Conservation (phyloP, 257 asterid genomes). For the Pogostemon cablin region DNA sequence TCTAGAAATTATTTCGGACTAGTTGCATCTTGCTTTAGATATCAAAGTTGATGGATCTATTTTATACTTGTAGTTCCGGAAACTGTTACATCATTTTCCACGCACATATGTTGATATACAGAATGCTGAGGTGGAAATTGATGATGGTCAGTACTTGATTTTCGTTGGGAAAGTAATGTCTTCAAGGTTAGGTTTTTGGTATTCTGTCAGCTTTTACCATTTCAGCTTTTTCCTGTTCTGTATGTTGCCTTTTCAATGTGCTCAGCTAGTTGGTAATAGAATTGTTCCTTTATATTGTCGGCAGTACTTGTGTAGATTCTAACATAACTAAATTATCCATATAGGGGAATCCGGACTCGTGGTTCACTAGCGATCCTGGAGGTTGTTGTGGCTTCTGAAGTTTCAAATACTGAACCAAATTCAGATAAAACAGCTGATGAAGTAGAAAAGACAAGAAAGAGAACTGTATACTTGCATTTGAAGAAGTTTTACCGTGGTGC, state of each 20-base stretch:
- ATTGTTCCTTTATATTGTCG: constrained; percentile 19
- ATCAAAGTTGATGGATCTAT: constrained; percentile 39
- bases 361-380: constrained; percentile 79
- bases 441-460: constrained; percentile 43
- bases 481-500: constrained; percentile 92
- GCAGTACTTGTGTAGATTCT: constrained; percentile 12
- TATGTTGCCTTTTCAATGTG: constrained; percentile 21
- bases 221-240: neutral
- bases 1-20: constrained; percentile 21
- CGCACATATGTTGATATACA: constrained; percentile 93
- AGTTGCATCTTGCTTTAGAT: constrained; percentile 24
- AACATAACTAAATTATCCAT: constrained; percentile 3
- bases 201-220: neutral
- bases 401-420: constrained; percentile 48
- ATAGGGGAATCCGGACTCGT: constrained; percentile 89
- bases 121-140: constrained; percentile 82
- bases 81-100: constrained; percentile 91
- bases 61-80: constrained; percentile 71
- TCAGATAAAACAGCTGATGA: constrained; percentile 49
- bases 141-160: constrained; percentile 83
- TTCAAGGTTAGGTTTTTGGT: constrained; percentile 57
- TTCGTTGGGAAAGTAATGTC: constrained; percentile 81
- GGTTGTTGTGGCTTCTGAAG: constrained; percentile 85
- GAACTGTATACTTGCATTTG: constrained; percentile 74
- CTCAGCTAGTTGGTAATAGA: neutral